These are phyloP conservation scores for Aspergillus diversus DNA, from an alignment of 495 filamentous ascomycete species.

Conservation along the genomic window DNA sequence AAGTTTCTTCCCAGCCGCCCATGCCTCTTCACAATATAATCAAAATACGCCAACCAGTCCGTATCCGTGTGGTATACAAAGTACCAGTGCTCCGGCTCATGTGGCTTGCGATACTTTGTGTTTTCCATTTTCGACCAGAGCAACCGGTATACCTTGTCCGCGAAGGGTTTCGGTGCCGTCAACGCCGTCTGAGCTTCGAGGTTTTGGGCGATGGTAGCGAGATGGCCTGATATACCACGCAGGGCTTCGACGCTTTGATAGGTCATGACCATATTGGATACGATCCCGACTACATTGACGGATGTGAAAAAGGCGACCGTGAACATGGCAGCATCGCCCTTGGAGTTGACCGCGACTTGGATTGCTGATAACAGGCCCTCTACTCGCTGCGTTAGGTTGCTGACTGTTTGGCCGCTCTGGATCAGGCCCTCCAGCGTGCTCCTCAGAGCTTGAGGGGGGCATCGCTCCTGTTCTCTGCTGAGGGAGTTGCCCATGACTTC, in stretches of 20 bases:
- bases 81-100: conserved; percentile 6
- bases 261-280: conserved; percentile 2
- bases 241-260: conserved; percentile 11
- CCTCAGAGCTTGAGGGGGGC: not conserved
- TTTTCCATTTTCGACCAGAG: conserved; percentile 14
- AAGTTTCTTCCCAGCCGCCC: conserved; percentile 8
- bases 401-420: not conserved
- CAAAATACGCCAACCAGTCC: conserved; percentile 14
- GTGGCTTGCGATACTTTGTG: not conserved
- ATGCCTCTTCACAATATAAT: conserved; percentile 1
- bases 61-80: conserved; percentile 19
- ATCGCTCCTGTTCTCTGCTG: not conserved
- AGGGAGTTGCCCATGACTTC: too few species aligned
- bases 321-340: not conserved
- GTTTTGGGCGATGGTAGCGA: not conserved
- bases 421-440: not conserved
- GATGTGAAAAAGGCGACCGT: not conserved
- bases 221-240: conserved; percentile 6
- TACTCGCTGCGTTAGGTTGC: not conserved
- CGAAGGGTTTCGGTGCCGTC: conserved; percentile 7
- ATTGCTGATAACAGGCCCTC: not conserved
- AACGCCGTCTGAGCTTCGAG: not conserved
- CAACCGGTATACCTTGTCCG: conserved; percentile 13
- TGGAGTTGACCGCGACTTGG: not conserved
- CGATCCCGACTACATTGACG: not conserved